A percentile compares a stretch with the other conserved stretches of the same genome.
phyloP scores from a whole-genome alignment of 2,329 filamentous ascomycete genomes.

The Aspergillus ruber region DNA sequence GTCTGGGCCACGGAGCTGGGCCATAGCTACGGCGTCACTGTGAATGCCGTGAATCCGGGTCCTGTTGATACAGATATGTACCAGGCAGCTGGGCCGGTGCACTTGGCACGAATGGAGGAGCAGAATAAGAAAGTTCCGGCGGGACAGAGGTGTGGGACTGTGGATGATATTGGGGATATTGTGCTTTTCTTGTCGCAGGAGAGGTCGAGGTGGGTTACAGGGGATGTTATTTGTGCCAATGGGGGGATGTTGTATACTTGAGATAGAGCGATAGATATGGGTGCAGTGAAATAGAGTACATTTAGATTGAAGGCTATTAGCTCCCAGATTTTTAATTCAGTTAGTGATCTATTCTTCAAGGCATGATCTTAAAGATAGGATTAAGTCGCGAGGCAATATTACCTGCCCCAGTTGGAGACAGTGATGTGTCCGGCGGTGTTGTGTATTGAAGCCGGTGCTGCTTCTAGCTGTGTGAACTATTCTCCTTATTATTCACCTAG shows the following conservation, averaged over 20 bases:
- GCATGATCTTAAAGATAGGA: too few relatives aligned
- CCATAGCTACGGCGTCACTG: slow-evolving; percentile 22
- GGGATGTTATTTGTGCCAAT: slow-evolving; percentile 16
- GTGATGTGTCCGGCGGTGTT: too few relatives aligned
- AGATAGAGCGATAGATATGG: neutral
- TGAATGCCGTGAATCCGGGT: slow-evolving; percentile 25
- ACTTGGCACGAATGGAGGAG: slow-evolving; percentile 10
- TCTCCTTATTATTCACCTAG: too few relatives aligned
- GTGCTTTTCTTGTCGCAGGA: slow-evolving; percentile 14
- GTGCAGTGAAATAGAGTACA: neutral
- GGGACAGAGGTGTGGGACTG: slow-evolving; percentile 7
- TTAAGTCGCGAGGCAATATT: too few relatives aligned
- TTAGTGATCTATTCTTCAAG: too few relatives aligned
- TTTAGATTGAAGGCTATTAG: neutral
- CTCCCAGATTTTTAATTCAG: too few relatives aligned
- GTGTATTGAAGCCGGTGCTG: too few relatives aligned
- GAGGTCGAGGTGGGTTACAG: slow-evolving; percentile 14
- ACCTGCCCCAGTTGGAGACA: too few relatives aligned
- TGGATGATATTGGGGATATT: slow-evolving; percentile 14
- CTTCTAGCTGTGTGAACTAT: too few relatives aligned
- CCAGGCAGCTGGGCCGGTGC: slow-evolving; percentile 8
- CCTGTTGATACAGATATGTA: slow-evolving; percentile 20
- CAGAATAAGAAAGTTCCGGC: slow-evolving; percentile 13
- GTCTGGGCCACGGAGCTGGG: slow-evolving; percentile 45
- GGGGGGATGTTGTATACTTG: slow-evolving; percentile 12